These are phyloP conservation scores for Pleurotus tuoliensis DNA, from an alignment of 768 basidiomycete species.

Conservation along the genomic window DNA sequence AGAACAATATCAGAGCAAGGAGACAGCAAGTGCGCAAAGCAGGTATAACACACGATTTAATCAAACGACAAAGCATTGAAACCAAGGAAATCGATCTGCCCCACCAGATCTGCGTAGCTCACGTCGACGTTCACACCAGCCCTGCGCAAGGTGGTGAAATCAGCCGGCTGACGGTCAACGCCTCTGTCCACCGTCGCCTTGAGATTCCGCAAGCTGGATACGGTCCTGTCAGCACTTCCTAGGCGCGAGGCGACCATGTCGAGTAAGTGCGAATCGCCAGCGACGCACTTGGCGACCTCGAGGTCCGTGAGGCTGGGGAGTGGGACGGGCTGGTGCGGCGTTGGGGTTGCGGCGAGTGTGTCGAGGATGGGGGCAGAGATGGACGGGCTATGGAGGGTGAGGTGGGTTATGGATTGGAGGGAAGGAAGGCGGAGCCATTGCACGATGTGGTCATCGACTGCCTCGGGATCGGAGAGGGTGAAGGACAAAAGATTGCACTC, in stretches of 20 bases:
- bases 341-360: not conserved
- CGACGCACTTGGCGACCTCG: not conserved
- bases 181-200: not conserved
- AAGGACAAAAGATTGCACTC: slow-evolving; percentile 1
- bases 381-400: not conserved
- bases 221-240: not conserved
- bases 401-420: not conserved
- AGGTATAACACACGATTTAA: not conserved
- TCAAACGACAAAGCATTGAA: not conserved
- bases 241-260: not conserved
- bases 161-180: not conserved
- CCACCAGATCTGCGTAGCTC: not conserved
- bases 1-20: too few species aligned
- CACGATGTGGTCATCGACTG: not conserved
- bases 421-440: not conserved
- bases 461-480: not conserved
- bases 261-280: not conserved
- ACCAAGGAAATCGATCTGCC: not conserved
- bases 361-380: not conserved
- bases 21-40: too few species aligned
- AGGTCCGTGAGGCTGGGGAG: not conserved
- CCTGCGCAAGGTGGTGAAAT: not conserved
- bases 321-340: not conserved
- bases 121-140: not conserved
- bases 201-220: not conserved